Evolutionary conservation across 805 yeast species (phyloP), one percentile per base, ranked within the genome.

Genomic region (Ogataea henricii): DNA sequence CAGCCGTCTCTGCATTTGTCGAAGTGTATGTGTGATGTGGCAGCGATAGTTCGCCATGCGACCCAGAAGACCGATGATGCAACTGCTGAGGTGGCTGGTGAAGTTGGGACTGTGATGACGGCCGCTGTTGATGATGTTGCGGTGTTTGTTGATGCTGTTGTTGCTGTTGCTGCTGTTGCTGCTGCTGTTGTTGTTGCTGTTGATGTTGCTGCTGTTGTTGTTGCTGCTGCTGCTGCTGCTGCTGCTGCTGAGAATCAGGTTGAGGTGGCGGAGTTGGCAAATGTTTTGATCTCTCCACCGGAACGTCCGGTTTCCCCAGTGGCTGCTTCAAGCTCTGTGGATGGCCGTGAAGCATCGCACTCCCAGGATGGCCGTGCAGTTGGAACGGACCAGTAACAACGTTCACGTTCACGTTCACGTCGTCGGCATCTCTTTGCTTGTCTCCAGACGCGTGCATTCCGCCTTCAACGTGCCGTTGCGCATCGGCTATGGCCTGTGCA

Each of bases 1-100:
- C 69, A 3, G 77, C 71, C 14, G 72, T 71, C 49, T 69, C 74
- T 2, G 66, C 51, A 27, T 36, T 52, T 13, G 57, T 51, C 10
- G 38, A 38, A 16, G 48, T 20, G 40, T 36, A 52, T 9, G 49
- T 8, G 30, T 50, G 51, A 12, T 22, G 25, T 22, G 32, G 38
- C 7, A 44, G 27, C 4, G 52, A 34, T 29, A 45, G 17, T 4
- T 45, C 12, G 9, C 49, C 49, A 32, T 36, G 44, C 14, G 32
- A 16, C 4, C 22, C 23, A 3, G 42, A 25, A 17, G 34, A 27
- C 6, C 30, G 42, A 9, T 39, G 37, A 12, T 17, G 37, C 7
- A n/a, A 13, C 7, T 27, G 32, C 14, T 6, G 32, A 5, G 14
- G 13, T 27, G 25, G 25, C 3, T 18, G 37, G 6, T 35, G 27